phyloP scores from a whole-genome alignment of 441 rosid genomes.

The Erysimum pusillum region DNA sequence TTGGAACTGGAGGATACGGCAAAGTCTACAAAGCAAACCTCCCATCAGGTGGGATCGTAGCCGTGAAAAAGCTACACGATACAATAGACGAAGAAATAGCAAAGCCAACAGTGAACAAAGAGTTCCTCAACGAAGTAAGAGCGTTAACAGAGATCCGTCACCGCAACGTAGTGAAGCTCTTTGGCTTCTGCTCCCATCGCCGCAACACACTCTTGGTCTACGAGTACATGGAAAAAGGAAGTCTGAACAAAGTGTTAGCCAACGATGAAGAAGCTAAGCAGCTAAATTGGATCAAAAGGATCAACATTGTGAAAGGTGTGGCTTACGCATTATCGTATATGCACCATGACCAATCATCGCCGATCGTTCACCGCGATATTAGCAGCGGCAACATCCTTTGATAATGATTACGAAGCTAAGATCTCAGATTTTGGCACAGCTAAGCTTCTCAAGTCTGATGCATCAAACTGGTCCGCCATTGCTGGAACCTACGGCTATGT shows the following conservation, averaged over 20 bases:
- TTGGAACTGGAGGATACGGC: constrained; percentile 31
- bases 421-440: constrained; percentile 49
- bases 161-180: constrained; percentile 49
- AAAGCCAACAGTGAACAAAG: neutral
- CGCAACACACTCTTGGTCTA: constrained; percentile 43
- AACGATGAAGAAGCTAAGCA: constrained; percentile 23
- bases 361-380: no score
- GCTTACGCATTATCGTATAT: no score
- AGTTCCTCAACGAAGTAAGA: constrained; percentile 42
- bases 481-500: constrained; percentile 52
- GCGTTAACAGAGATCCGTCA: constrained; percentile 48
- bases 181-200: constrained; percentile 45
- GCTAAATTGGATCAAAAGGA: constrained; percentile 42
- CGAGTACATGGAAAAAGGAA: constrained; percentile 50
- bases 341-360: no score
- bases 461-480: constrained; percentile 42
- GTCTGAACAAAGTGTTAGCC: constrained; percentile 37
- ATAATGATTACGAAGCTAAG: no score
- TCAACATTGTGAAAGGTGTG: no score
- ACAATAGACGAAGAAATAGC: neutral
- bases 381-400: no score
- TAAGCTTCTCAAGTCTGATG: constrained; percentile 34
- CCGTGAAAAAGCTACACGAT: constrained; percentile 41
- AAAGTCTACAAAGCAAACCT: constrained; percentile 44
- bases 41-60: constrained; percentile 8